Evolutionary conservation across 2,329 filamentous ascomycete genomes (phyloP), one percentile per base, ranked within the genome.

Genomic region (Elsinoe fawcettii): DNA sequence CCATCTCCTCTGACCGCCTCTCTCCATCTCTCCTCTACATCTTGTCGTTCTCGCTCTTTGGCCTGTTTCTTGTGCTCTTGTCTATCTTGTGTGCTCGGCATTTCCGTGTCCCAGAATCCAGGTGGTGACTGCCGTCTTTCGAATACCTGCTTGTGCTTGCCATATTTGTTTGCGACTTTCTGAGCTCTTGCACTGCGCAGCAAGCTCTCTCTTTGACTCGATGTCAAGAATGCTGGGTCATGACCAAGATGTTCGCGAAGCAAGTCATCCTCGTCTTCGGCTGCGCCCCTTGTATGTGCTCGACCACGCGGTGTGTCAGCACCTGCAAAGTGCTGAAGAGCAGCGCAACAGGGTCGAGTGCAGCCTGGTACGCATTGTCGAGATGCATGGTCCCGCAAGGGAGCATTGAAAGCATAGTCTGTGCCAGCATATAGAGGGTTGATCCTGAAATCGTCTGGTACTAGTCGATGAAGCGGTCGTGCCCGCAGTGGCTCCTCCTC

Each of bases 91-190:
- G 93, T 96, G 23, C 76, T 83, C 1, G 92, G 91, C 68, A 99
- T 95, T 63, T 95, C 92, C 1, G 86, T 80, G 56, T 88, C 80
- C 93, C 93, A 99, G 68, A 89, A 97, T 0, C 90, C 91, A 1
- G 90, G 89, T 11, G 93, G 91, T 8, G 87, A 89, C 44, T 75
- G 77, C 61, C 81, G 79, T 53, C 90, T 80, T 59, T 85, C 81
- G 70, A 86, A 90, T 25, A 83, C 79, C 63, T 92, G 81, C 57
- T 87, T 80, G 71, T 96, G 91, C 67, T 80, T 89, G 5, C 90
- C 90, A 68, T 82, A 83, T 60, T 81, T 80, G 66, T 91, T 85
- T 1, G 91, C 87, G 61, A 95, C 74, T 51, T 85, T 77, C 66
- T 83, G 81, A 0, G 84, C 85, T 66, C 85, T 86, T 11, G 91